Conservation (phyloP, 1,139 yeast species). For the Saccharomyces hybrid region DNA sequence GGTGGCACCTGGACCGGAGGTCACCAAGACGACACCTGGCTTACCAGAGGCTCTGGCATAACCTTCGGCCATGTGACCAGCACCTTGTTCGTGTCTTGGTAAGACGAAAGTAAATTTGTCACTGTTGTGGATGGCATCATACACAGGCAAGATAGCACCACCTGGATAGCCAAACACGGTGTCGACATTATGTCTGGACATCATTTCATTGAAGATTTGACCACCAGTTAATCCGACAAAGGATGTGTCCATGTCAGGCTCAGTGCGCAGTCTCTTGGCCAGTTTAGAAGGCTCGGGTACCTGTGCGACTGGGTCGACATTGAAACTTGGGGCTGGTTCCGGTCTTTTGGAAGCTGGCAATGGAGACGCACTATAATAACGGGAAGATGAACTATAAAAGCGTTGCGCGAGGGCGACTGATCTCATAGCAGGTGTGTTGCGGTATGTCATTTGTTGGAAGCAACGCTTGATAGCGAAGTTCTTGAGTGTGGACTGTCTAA, state of each 20-base stretch:
- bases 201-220: conserved; percentile 97
- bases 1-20: conserved; percentile 98
- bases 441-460: conserved; percentile 7
- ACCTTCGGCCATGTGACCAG: conserved; percentile 99
- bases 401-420: conserved; percentile 9
- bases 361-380: conserved; percentile 11
- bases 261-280: conserved; percentile 9
- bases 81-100: conserved; percentile 98
- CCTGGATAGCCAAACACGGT: conserved; percentile 95
- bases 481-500: conserved; percentile 15
- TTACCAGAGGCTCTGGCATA: conserved; percentile 92
- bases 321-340: conserved; percentile 46
- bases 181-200: conserved; percentile 91
- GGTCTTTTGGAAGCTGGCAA: conserved; percentile 30
- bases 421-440: background rate
- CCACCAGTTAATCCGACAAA: conserved; percentile 95
- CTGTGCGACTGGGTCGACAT: conserved; percentile 24
- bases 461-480: conserved; percentile 13
- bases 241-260: conserved; percentile 58
- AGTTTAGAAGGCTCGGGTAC: conserved; percentile 8
- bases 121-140: conserved; percentile 92
- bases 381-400: conserved; percentile 10
- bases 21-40: conserved; percentile 96
- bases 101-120: conserved; percentile 80
- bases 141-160: conserved; percentile 96